Percentiles rank a stretch among this genome's conserved stretches.
Evolutionary conservation across 768 basidiomycete genomes (phyloP).

Genomic region (Lactarius sanguifluus): DNA sequence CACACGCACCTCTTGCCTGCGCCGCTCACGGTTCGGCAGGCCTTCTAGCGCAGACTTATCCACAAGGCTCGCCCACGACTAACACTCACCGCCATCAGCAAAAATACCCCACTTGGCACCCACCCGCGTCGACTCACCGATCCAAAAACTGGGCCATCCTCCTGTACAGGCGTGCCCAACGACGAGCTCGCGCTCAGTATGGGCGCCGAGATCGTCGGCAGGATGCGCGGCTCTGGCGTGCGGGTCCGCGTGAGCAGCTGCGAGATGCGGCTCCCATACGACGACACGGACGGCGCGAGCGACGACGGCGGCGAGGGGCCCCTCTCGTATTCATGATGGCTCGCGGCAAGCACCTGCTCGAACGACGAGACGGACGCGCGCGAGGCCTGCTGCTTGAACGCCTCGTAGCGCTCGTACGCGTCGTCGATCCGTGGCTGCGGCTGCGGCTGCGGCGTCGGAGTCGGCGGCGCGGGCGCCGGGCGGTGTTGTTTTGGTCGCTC

Average conservation of each 20-base stretch:
- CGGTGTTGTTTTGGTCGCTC: constrained; percentile 42
- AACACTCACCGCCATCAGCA: constrained; percentile 7
- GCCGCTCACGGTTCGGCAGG: constrained; percentile 75
- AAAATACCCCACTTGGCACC: background rate
- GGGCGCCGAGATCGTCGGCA: constrained; percentile 67
- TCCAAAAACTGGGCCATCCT: constrained; percentile 65
- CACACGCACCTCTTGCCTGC: constrained; percentile 74
- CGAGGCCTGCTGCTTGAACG: constrained; percentile 60
- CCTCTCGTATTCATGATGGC: constrained; percentile 37
- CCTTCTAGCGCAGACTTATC: constrained; percentile 81
- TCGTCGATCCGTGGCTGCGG: constrained; percentile 48
- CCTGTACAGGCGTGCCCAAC: constrained; percentile 36
- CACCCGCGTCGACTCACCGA: constrained; percentile 44
- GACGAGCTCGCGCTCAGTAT: constrained; percentile 53
- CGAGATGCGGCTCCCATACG: constrained; percentile 34
- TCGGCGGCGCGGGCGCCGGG: constrained; percentile 53
- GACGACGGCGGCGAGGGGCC: background rate
- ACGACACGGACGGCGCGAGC: background rate
- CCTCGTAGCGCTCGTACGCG: constrained; percentile 87
- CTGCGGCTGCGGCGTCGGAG: constrained; percentile 33
- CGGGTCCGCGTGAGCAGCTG: constrained; percentile 62
- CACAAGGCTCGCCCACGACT: constrained; percentile 94
- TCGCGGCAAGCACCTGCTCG: constrained; percentile 38
- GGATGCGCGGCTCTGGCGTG: constrained; percentile 51
- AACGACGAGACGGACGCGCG: constrained; percentile 66